Percentiles rank a stretch among this genome's conserved stretches.
Evolutionary conservation across 306 rosid species (phyloP).

Genomic region (Cucurbita moschata): DNA sequence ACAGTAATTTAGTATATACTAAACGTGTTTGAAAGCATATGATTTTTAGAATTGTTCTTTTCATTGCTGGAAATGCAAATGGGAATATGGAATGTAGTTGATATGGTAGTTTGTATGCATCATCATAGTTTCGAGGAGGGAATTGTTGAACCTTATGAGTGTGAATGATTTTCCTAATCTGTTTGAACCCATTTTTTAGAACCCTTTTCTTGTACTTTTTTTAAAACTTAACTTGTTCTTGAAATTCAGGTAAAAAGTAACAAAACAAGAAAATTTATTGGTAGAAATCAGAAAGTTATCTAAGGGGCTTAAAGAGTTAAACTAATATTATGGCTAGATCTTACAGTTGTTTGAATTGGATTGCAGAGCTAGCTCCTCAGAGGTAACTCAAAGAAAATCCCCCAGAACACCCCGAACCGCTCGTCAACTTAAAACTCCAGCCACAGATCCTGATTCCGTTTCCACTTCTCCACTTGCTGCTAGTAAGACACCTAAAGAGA

Average conservation of each 20-base stretch:
- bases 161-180: background rate
- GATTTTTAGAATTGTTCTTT: background rate
- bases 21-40: background rate
- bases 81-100: background rate
- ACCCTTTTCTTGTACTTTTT: no score
- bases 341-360: constrained; percentile 2
- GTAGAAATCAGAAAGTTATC: background rate
- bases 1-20: background rate
- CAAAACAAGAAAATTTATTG: no score
- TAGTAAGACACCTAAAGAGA: constrained; percentile 42
- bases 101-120: background rate
- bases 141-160: background rate
- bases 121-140: background rate
- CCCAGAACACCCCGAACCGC: constrained; percentile 41
- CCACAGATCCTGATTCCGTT: constrained; percentile 28
- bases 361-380: constrained; percentile 39
- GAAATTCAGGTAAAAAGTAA: no score
- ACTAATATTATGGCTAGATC: background rate
- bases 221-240: no score
- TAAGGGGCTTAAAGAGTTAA: no score
- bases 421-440: constrained; percentile 30
- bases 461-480: constrained; percentile 31
- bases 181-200: background rate
- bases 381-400: constrained; percentile 52
- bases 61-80: background rate